phyloP scores from a whole-genome alignment of 768 basidiomycete species.

The Wakefieldia striispora region DNA sequence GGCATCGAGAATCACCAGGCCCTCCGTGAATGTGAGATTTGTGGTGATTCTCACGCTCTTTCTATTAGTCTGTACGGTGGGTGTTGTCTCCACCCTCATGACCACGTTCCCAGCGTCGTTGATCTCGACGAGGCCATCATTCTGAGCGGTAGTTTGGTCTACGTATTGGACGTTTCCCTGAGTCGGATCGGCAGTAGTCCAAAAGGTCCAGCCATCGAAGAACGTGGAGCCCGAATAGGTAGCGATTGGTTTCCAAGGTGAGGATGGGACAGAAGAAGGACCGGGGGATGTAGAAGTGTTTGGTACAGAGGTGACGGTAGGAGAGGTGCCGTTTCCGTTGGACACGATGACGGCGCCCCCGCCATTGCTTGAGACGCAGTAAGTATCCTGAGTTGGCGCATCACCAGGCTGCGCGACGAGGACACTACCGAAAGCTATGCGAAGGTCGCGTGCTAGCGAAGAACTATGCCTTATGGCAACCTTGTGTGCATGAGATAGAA shows the following conservation, averaged over 20 bases:
- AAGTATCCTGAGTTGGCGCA: conserved; percentile 31
- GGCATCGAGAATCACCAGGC: conserved; percentile 77
- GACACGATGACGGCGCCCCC: conserved; percentile 22
- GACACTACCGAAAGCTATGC: conserved; percentile 57
- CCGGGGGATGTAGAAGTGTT: conserved; percentile 16
- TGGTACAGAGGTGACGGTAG: conserved; percentile 24
- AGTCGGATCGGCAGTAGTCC: conserved; percentile 69
- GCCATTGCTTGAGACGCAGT: conserved; percentile 32
- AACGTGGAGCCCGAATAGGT: conserved; percentile 67
- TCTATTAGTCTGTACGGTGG: conserved; percentile 62
- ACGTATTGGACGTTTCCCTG: conserved; percentile 69
- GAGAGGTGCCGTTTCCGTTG: conserved; percentile 18
- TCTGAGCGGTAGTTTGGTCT: conserved; percentile 55
- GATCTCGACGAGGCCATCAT: conserved; percentile 59
- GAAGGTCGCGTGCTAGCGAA: conserved; percentile 65
- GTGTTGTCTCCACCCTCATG: conserved; percentile 88
- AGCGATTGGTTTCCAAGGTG: conserved; percentile 59
- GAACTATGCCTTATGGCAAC: conserved; percentile 58
- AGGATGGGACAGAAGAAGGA: conserved; percentile 33
- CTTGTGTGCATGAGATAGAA: conserved; percentile 47
- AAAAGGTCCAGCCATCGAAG: conserved; percentile 83
- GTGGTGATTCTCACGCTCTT: conserved; percentile 79
- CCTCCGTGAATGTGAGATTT: conserved; percentile 55
- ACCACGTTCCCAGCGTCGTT: conserved; percentile 74
- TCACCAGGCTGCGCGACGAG: conserved; percentile 42